Evolutionary conservation across 2,329 filamentous ascomycete species (phyloP), one percentile per base, ranked within the genome.

Genomic region (Dissoconium aciculare): DNA sequence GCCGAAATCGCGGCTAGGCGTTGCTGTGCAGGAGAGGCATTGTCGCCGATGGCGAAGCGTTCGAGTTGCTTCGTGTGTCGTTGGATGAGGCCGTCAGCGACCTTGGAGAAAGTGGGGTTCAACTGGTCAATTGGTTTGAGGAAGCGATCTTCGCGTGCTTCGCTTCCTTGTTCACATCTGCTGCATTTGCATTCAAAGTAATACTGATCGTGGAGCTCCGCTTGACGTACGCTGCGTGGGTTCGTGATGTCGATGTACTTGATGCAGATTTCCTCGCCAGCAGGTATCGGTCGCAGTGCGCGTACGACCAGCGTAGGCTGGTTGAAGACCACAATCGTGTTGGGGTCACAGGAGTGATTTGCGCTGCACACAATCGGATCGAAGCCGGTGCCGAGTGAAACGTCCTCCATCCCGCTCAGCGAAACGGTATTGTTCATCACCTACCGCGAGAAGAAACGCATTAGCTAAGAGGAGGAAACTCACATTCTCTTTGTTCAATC

Each of bases 321-420:
- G 34, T 74, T 67, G 52, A 74, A 72, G 9, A 67, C 58, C 11
- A 72, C 59, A 16, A 62, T 61, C 3, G 66, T 62, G 40, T 76
- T 77, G 3, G 69, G 68, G 14, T 64, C 58, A 45, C 73, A 77
- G 26, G 67, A 73, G 46, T 78, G 73, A 38, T 77, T 77, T 26
- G 71, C 57, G 11, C 63, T 52, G 15, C 66, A 59, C 2, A 66
- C 56, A 11, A 61, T 55, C 0, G 69, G 67, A 37, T 74, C 67
- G 11, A 75, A 46, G 19, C 64, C 64, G n/a, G 74, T 53, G 2
- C 73, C 73, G 13, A 76, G 52, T 1, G 67, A 63, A 1, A 36
- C 42, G 40, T 74, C 70, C 28, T 67, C 62, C 11, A 63, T 57
- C 3, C 61, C 69, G 11, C 66, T 64, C 3, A 76, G 53, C 5